Base-by-base conservation (phyloP, 2,329 filamentous ascomycete species). In the Microdochium trichocladiopsis region DNA sequence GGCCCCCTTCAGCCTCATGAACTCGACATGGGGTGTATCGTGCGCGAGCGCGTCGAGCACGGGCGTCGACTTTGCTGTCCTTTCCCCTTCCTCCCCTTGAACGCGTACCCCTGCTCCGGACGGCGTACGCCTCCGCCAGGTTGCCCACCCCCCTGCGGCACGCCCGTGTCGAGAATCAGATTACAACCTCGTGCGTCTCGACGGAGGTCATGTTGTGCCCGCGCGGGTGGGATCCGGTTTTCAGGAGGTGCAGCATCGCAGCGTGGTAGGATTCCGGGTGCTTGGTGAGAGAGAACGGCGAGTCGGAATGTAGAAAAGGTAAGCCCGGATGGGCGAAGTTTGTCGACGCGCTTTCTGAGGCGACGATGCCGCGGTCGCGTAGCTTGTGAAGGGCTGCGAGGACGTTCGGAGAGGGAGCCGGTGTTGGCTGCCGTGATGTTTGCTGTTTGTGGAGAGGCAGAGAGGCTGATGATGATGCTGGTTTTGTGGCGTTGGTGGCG, bases 241-340 rank as follows among this genome's bases (percentile, higher is more conserved):
- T 79, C 12, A 99, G 75, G 2, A 96, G 79, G 61, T 95, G 84
- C 37, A 88, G 79, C 22, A 97, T 81, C 1, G 93, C 90, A 0
- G 93, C 90, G 57, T 93, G 87, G 67, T 97, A 99, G 1, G 91
- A 91, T 60, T 95, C 90, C 60, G 87, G 88, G 60, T 95, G 86
- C 57, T 85, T 83, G 53, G 87, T 83, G n/a, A n/a, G n/a, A n/a
- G 31, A 96, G 80, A 56, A 99, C 86, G 23, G 88, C 85, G 24
- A 92, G 78, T 51, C 92, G n/a, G 87, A 61, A 95, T 89, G 61
- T 89, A 90, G 75, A 97, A 97, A 56, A 95, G 83, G 70, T 97
- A 96, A 16, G 86, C 89, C 60, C 91, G 85, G n/a, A 88, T 83
- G 1, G 93, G n/a, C n/a, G 86, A 69, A 99, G 99, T 50, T 82